Base-by-base conservation (phyloP, 257 asterid species). In the Marsdenia floribunda region DNA sequence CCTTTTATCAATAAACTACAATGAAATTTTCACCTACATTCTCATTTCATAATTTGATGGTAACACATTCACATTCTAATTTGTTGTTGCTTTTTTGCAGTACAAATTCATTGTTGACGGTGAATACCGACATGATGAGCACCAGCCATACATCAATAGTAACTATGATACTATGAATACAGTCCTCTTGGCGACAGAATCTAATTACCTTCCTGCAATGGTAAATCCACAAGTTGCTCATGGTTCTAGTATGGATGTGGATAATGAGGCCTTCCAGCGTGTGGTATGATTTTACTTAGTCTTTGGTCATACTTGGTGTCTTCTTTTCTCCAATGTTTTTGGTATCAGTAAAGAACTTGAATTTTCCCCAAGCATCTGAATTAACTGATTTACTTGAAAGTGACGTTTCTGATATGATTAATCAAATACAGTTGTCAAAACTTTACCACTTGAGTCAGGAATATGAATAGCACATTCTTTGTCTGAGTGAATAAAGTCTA, bases 71-170 rank as follows among this genome's bases (percentile, higher is more conserved):
- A 74, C 46, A 24, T 3, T 3, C 35, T 33, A 54, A 54, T 8
- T 24, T 54, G 6, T 38, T 71, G 2, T 59, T 64, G 26, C 35
- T 50, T 72, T 46, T 74, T 60, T 86, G 86, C 96, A 95, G 99
- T 95, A 84, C 88, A 95, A 90, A 80, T 92, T 95, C 82, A 87
- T 92, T 58, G 97, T 95, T 79, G 99, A 92, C 85, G 99, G 98
- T 76, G 99, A 92, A 78, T 89, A 96, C 91, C 87, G 96, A 74
- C 96, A 95, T 71, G 99, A 95, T 61, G 98, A 95, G 76, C 91
- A 81, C 75, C 96, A 89, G 77, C 93, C 96, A 72, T 84, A 83
- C 70, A 85, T 86, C 72, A 86, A 75, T 71, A 87, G 93, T 84
- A 92, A 81, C 83, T 83, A 82, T 80, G 98, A 96, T 74, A 87